Conservation (phyloP, 495 filamentous ascomycete species). For the Penicillium pulvis region DNA sequence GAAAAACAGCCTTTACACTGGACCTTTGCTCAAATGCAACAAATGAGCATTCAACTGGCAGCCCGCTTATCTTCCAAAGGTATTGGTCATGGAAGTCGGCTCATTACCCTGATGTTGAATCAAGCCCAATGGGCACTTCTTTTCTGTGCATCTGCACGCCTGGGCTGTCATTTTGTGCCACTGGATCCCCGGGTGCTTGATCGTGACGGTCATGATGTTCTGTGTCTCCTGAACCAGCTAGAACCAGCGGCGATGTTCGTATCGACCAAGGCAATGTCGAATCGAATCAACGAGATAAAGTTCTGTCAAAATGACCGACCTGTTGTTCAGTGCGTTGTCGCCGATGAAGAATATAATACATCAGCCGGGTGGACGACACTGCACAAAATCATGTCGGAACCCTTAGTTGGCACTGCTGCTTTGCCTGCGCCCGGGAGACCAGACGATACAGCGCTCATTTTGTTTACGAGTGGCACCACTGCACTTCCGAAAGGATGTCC, state of each 20-base stretch:
- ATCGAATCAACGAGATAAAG: background rate
- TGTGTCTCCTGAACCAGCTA: slow-evolving; percentile 20
- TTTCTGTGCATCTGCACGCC: slow-evolving; percentile 31
- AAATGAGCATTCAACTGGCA: slow-evolving; percentile 15
- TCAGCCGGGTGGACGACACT: background rate
- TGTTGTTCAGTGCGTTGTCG: background rate
- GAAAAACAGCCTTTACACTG: background rate
- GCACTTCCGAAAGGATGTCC: slow-evolving; percentile 40
- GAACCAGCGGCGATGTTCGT: slow-evolving; percentile 29
- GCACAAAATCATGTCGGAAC: background rate
- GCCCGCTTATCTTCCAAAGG: slow-evolving; percentile 8
- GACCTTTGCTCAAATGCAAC: slow-evolving; percentile 19
- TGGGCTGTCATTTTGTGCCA: slow-evolving; percentile 31
- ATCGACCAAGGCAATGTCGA: slow-evolving; percentile 6
- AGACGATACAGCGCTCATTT: slow-evolving; percentile 25
- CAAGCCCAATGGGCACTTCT: slow-evolving; percentile 35
- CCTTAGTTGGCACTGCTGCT: background rate
- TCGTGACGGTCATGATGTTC: slow-evolving; percentile 14
- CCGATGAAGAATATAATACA: background rate
- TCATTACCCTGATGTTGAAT: slow-evolving; percentile 34
- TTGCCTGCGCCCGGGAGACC: slow-evolving; percentile 7
- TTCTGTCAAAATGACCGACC: background rate
- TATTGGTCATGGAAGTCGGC: slow-evolving; percentile 13
- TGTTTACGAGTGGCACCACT: slow-evolving; percentile 46
- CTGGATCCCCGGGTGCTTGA: slow-evolving; percentile 28